These are phyloP conservation scores for Ophiostoma fasciatum DNA, from an alignment of 2,329 filamentous ascomycete species.

Conservation along the genomic window DNA sequence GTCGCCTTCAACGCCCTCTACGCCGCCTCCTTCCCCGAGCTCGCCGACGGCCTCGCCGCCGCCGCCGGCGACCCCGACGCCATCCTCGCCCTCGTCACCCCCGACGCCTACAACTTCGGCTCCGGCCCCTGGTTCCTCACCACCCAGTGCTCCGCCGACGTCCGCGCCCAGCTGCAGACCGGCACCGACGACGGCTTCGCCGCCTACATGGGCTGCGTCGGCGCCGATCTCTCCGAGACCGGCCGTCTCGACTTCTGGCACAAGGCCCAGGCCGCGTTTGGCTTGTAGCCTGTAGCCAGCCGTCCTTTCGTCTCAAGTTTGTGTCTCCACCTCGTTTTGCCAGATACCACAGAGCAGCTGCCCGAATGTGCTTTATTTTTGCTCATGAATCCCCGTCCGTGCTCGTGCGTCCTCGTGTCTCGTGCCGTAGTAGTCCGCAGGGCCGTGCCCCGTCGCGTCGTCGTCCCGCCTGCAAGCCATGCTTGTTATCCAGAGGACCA, in stretches of 20 bases:
- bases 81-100: conserved; percentile 28
- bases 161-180: conserved; percentile 20
- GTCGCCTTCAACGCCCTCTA: conserved; percentile 29
- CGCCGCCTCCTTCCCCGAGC: conserved; percentile 26
- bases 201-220: conserved; percentile 34
- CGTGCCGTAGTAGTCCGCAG: too few species aligned
- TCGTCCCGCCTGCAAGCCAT: too few species aligned
- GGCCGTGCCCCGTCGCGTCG: too few species aligned
- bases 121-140: conserved; percentile 36
- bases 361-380: too few species aligned
- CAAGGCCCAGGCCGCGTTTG: conserved; percentile 33
- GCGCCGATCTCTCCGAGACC: conserved; percentile 14
- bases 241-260: conserved; percentile 27
- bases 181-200: conserved; percentile 27
- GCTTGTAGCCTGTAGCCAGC: too few species aligned
- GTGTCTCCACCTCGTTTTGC: too few species aligned
- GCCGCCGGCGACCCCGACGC: conserved; percentile 20
- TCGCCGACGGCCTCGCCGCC: conserved; percentile 18
- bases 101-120: conserved; percentile 39
- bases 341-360: too few species aligned
- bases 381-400: too few species aligned
- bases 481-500: too few species aligned
- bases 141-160: conserved; percentile 24
- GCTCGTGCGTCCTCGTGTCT: too few species aligned
- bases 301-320: too few species aligned